Percentiles rank a stretch among this genome's conserved stretches.
Evolutionary conservation across 2,329 filamentous ascomycete species (phyloP).

Genomic region (Chaetomium olivaceum): DNA sequence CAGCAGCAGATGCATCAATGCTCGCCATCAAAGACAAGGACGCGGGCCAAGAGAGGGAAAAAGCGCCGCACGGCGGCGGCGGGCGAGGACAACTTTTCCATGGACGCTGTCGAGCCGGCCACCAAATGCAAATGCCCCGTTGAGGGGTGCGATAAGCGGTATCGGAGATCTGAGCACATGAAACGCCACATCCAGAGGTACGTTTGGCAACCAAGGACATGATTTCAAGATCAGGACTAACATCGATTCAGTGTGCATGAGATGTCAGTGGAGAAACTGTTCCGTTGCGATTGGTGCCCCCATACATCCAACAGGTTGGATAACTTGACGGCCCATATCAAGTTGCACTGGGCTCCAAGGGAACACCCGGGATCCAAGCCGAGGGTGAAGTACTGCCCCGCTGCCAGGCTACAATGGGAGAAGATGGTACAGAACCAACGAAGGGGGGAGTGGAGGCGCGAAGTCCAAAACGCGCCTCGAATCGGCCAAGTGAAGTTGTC

Average conservation of each 20-base stretch:
- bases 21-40: not conserved
- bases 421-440: slow-evolving; percentile 13
- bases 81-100: slow-evolving; percentile 27
- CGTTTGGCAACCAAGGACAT: slow-evolving; percentile 33
- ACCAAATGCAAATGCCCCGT: slow-evolving; percentile 43
- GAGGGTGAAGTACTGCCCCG: slow-evolving; percentile 37
- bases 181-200: slow-evolving; percentile 57
- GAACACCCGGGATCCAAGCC: slow-evolving; percentile 33
- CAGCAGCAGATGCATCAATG: slow-evolving; percentile 43
- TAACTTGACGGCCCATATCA: slow-evolving; percentile 43
- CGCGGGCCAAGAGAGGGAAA: slow-evolving; percentile 1
- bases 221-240: not conserved
- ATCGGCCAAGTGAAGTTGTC: not conserved
- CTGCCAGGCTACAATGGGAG: slow-evolving; percentile 33
- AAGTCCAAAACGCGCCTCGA: not conserved
- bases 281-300: slow-evolving; percentile 45
- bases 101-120: slow-evolving; percentile 26
- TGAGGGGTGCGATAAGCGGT: slow-evolving; percentile 42
- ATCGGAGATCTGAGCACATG: slow-evolving; percentile 55
- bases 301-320: slow-evolving; percentile 42
- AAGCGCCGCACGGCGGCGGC: not conserved
- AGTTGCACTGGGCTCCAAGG: slow-evolving; percentile 38
- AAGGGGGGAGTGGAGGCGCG: not conserved
- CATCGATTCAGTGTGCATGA: not conserved
- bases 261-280: not conserved